Evolutionary conservation across 1,284 basidiomycete genomes (phyloP).

Genomic region (Tilletiopsis washingtonensis): DNA sequence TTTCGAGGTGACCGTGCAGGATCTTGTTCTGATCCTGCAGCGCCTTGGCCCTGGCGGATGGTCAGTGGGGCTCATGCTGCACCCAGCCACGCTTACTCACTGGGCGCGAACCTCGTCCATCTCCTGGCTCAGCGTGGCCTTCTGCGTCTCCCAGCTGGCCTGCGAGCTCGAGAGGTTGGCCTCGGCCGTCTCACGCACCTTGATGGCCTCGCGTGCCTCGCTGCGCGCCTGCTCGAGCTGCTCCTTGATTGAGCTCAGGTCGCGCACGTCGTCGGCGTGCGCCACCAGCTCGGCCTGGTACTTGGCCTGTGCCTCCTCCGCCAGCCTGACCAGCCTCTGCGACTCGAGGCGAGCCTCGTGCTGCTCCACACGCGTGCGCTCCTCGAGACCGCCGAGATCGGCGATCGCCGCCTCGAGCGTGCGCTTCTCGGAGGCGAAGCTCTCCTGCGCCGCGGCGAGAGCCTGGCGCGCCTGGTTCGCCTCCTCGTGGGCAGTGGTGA

Average conservation of each 20-base stretch:
- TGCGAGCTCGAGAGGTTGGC: slow-evolving; percentile 65
- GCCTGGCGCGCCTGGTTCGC: slow-evolving; percentile 59
- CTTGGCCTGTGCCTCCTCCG: slow-evolving; percentile 71
- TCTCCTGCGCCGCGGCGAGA: slow-evolving; percentile 55
- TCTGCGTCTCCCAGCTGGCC: slow-evolving; percentile 70
- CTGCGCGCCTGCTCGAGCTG: slow-evolving; percentile 62
- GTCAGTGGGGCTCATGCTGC: too few relatives aligned
- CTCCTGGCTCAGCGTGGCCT: slow-evolving; percentile 67
- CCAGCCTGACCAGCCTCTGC: slow-evolving; percentile 58
- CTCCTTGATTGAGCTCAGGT: slow-evolving; percentile 8
- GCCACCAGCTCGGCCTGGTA: slow-evolving; percentile 71
- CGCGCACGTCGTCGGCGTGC: slow-evolving; percentile 66
- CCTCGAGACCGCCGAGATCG: slow-evolving; percentile 34
- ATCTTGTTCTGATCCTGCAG: slow-evolving; percentile 67
- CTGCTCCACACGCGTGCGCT: slow-evolving; percentile 54
- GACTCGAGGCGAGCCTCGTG: slow-evolving; percentile 47
- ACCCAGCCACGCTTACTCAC: too few relatives aligned
- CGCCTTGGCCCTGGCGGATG: slow-evolving; percentile 68
- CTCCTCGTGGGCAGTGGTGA: slow-evolving; percentile 54
- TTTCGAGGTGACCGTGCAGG: slow-evolving; percentile 75
- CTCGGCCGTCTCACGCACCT: slow-evolving; percentile 64
- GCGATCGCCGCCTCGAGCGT: slow-evolving; percentile 42
- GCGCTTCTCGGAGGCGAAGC: slow-evolving; percentile 60
- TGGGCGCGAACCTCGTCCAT: slow-evolving; percentile 61
- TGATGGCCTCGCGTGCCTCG: slow-evolving; percentile 57